Evolutionary conservation across 2,329 filamentous ascomycete genomes (phyloP).

Genomic region (Cladophialophora carrionii): DNA sequence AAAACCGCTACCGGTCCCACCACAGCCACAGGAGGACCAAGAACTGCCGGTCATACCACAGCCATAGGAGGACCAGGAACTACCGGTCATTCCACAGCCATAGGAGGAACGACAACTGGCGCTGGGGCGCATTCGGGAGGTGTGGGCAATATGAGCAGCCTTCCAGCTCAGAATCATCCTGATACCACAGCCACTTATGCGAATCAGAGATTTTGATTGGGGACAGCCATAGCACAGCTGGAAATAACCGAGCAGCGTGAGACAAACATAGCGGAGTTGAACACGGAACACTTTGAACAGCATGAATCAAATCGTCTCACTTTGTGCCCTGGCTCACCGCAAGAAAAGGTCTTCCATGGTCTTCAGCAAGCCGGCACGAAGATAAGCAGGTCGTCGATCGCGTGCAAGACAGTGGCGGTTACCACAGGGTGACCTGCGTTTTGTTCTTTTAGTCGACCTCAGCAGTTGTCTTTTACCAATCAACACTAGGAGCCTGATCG

Average conservation of each 20-base stretch:
- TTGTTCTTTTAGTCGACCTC: background rate
- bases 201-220: constrained; percentile 22
- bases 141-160: constrained; percentile 31
- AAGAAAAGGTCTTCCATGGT: background rate
- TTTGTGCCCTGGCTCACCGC: background rate
- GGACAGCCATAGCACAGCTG: background rate
- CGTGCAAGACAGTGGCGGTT: background rate
- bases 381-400: background rate
- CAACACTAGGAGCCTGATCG: background rate
- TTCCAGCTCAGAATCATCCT: constrained; percentile 16
- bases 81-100: constrained; percentile 11
- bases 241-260: background rate
- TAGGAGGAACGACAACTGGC: constrained; percentile 24
- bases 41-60: constrained; percentile 19
- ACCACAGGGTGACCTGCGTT: background rate
- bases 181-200: constrained; percentile 22
- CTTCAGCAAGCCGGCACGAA: background rate
- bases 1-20: constrained; percentile 10
- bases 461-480: background rate
- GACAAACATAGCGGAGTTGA: background rate
- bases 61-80: constrained; percentile 7
- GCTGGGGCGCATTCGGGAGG: constrained; percentile 30
- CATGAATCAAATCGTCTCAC: background rate
- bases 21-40: constrained; percentile 15
- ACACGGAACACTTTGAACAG: background rate